A percentile compares a stretch with the other conserved stretches of the same genome.
Conservation (phyloP, 1,284 basidiomycete genomes). For the Ceratobasidium sp. region DNA sequence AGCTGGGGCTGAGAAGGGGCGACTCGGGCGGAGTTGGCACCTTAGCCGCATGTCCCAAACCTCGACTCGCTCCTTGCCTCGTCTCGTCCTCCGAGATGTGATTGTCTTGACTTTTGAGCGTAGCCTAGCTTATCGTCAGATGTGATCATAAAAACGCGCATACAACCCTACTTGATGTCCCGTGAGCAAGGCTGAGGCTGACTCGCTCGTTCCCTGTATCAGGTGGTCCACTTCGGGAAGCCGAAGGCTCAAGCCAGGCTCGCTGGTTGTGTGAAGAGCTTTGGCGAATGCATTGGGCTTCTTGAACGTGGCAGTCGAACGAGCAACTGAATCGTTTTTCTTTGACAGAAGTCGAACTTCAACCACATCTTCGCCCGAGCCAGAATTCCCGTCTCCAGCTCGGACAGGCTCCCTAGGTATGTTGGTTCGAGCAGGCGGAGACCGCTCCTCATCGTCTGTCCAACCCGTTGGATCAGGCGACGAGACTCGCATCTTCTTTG, state of each 20-base stretch:
- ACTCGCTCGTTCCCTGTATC: not conserved
- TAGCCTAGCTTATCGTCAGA: not conserved
- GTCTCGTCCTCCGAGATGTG: not conserved
- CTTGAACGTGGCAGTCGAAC: not conserved
- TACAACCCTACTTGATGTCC: not conserved
- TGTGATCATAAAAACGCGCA: not conserved
- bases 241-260: not conserved
- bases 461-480: conserved; percentile 1
- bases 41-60: not conserved
- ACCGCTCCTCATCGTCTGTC: not conserved
- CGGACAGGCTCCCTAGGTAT: not conserved
- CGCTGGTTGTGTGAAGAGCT: not conserved
- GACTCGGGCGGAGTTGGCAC: not conserved
- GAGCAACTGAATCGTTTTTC: not conserved
- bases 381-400: not conserved
- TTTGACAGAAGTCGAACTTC: not conserved
- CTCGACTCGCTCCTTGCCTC: too few species aligned
- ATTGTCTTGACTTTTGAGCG: not conserved
- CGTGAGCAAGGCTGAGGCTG: not conserved
- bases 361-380: not conserved
- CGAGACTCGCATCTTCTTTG: conserved; percentile 16
- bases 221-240: not conserved
- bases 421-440: too few species aligned
- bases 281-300: not conserved
- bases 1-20: not conserved